A percentile compares a stretch with the other conserved stretches of the same genome.
These are phyloP conservation scores for Gardenia jasminoides DNA, from an alignment of 257 asterid species.

Conservation along the genomic window DNA sequence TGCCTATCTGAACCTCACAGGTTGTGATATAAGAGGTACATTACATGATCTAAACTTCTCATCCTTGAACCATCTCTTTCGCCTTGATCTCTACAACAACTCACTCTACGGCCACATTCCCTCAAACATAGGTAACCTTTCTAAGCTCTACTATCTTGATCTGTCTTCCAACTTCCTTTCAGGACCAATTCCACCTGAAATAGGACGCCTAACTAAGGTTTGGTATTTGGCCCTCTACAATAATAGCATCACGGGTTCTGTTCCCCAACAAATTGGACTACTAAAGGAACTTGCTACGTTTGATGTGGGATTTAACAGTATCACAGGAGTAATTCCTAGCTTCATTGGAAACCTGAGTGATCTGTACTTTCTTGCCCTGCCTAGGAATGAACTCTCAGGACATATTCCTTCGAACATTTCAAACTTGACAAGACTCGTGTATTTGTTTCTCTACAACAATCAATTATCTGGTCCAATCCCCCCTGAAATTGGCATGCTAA, in stretches of 20 bases:
- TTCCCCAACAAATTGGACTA: conserved; percentile 8
- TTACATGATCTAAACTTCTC: conserved; percentile 7
- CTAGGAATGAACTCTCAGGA: neutral
- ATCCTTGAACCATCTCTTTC: neutral
- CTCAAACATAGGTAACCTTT: conserved; percentile 9
- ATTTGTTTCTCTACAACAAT: neutral
- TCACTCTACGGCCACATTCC: conserved; percentile 31
- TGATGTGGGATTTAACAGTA: neutral
- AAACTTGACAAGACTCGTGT: conserved; percentile 12
- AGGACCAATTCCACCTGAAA: conserved; percentile 25
- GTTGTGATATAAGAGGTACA: no score
- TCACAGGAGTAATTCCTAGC: conserved; percentile 14
- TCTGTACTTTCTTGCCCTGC: neutral
- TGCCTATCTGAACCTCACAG: no score
- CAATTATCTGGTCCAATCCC: conserved; percentile 9
- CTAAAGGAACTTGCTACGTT: conserved; percentile 1
- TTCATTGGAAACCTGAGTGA: conserved; percentile 15
- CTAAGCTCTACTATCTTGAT: conserved; percentile 9
- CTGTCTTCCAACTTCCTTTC: neutral
- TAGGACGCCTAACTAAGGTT: conserved; percentile 15
- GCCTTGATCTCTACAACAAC: conserved; percentile 11
- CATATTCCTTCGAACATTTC: conserved; percentile 2
- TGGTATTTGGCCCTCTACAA: neutral
- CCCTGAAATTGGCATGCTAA: conserved; percentile 3
- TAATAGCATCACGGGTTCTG: conserved; percentile 2